phyloP scores from a whole-genome alignment of 116 monocot genomes.

The Cymodocea nodosa region DNA sequence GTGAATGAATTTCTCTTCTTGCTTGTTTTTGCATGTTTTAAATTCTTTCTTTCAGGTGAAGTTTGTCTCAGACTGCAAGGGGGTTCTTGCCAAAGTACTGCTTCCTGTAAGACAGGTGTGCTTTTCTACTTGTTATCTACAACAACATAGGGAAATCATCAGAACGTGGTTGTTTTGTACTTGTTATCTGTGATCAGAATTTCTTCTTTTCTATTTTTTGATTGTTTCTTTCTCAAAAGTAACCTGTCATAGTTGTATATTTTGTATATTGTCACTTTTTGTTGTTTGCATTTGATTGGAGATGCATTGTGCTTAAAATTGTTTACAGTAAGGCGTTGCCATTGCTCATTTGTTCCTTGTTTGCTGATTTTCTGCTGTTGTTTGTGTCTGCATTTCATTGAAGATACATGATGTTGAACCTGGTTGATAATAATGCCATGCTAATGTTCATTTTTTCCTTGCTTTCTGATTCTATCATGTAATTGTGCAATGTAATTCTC shows the following conservation, averaged over 20 bases:
- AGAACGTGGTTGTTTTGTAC: too few species aligned
- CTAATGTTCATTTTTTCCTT: neutral
- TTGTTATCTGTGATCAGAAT: too few species aligned
- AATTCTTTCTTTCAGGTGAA: constrained; percentile 44
- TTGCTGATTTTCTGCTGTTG: neutral
- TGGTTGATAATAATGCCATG: too few species aligned
- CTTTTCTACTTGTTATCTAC: neutral
- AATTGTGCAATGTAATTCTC: neutral
- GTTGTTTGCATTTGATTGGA: too few species aligned
- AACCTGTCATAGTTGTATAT: too few species aligned
- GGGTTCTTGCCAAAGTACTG: constrained; percentile 76
- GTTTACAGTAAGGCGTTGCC: too few species aligned
- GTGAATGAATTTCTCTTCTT: constrained; percentile 3
- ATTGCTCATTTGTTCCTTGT: neutral
- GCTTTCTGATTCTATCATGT: neutral
- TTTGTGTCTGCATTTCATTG: too few species aligned
- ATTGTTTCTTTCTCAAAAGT: neutral
- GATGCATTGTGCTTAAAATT: too few species aligned
- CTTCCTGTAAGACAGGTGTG: constrained; percentile 69
- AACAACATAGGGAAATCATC: too few species aligned
- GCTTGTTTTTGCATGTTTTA: neutral
- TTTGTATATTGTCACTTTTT: too few species aligned
- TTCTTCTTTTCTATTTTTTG: neutral
- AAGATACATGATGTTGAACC: too few species aligned
- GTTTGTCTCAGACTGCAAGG: constrained; percentile 49